Evolutionary conservation across 208 protist genomes (phyloP).

Genomic region (Jaenimonas drosophilae): DNA sequence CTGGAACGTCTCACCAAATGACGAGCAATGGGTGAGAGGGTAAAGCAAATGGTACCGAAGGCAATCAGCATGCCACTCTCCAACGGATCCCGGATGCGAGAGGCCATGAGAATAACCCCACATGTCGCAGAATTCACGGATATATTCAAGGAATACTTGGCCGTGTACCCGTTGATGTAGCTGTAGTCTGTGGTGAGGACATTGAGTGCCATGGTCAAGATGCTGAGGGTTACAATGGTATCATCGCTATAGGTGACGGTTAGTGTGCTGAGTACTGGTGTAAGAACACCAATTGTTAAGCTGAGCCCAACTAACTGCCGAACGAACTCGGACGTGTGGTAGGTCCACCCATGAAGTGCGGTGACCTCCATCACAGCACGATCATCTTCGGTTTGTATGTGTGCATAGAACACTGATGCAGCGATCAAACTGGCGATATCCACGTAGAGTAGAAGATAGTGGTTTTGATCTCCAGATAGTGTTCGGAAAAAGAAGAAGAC

Average conservation of each 20-base stretch:
- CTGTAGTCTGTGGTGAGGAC: slow-evolving; percentile 77
- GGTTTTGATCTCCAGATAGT: slow-evolving; percentile 15
- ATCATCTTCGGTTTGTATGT: slow-evolving; percentile 12
- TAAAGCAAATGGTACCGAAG: slow-evolving; percentile 82
- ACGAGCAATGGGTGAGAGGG: slow-evolving; percentile 65
- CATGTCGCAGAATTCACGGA: slow-evolving; percentile 79
- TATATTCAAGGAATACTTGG: slow-evolving; percentile 47
- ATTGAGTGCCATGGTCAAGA: slow-evolving; percentile 72
- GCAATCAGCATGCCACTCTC: slow-evolving; percentile 66
- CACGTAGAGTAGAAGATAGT: slow-evolving; percentile 45
- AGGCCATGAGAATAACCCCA: slow-evolving; percentile 78
- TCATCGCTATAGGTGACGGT: slow-evolving; percentile 82
- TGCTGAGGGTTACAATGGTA: slow-evolving; percentile 81
- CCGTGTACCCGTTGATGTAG: slow-evolving; percentile 72
- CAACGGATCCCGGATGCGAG: slow-evolving; percentile 52
- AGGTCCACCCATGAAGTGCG: not conserved
- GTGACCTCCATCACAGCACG: not conserved
- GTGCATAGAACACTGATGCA: slow-evolving; percentile 24
- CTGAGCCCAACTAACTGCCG: slow-evolving; percentile 45
- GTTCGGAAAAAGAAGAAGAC: slow-evolving; percentile 55
- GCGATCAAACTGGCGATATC: slow-evolving; percentile 30
- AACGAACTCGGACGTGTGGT: slow-evolving; percentile 28
- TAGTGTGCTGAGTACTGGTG: slow-evolving; percentile 73
- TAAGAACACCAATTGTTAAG: slow-evolving; percentile 54
- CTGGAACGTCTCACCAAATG: slow-evolving; percentile 53